Evolutionary conservation across 2,329 filamentous ascomycete genomes (phyloP).

Genomic region (Aspergillus sojae): DNA sequence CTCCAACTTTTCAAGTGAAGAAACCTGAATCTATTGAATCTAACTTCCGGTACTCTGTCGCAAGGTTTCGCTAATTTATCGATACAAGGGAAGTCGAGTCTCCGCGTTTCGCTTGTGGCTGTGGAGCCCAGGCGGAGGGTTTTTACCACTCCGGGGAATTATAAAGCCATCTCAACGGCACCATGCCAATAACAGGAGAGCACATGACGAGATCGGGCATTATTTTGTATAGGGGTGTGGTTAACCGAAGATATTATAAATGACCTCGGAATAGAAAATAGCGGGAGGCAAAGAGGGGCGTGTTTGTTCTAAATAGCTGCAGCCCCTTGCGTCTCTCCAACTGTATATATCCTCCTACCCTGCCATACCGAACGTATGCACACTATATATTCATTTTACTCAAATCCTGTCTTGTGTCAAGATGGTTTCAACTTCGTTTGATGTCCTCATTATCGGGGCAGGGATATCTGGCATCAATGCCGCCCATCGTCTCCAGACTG

Average conservation of each 20-base stretch:
- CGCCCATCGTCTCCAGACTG: conserved; percentile 66
- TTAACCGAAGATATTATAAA: neutral
- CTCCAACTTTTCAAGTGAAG: neutral
- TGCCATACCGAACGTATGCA: neutral
- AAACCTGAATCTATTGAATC: too few relatives aligned
- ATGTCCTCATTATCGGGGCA: conserved; percentile 69
- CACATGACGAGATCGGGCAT: neutral
- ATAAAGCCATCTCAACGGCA: neutral
- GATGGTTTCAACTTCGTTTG: conserved; percentile 27
- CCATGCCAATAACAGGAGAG: neutral
- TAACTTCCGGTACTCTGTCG: neutral
- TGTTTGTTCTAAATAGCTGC: neutral
- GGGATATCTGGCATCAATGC: conserved; percentile 75
- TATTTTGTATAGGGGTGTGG: neutral
- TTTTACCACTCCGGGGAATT: neutral
- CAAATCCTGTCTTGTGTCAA: neutral
- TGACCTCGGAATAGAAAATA: neutral
- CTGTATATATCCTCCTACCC: neutral
- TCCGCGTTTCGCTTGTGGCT: neutral
- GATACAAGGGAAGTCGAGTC: neutral
- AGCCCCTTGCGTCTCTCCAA: neutral
- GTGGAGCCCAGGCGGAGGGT: neutral
- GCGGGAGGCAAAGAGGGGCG: neutral
- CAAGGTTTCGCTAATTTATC: neutral
- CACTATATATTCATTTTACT: neutral